Evolutionary conservation across 805 yeast species (phyloP).

Genomic region (Metschnikowia bowlesiae): DNA sequence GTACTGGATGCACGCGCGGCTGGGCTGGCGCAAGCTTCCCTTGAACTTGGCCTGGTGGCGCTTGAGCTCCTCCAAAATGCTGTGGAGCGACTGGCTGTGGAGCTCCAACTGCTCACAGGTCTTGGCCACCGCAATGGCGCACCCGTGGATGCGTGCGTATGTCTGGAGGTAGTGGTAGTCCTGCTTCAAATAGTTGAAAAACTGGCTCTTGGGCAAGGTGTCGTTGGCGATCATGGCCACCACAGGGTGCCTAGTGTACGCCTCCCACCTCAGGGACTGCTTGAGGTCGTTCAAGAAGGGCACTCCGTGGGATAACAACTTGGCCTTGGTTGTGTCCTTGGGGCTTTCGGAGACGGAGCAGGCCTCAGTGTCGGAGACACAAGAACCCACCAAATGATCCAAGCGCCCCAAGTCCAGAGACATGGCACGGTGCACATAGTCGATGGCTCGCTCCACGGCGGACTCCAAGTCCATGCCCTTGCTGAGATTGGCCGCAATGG

Average conservation of each 20-base stretch:
- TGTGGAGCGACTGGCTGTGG: conserved; percentile 47
- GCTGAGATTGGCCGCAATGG: conserved; percentile 75
- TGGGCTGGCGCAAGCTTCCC: conserved; percentile 40
- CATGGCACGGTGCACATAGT: conserved; percentile 64
- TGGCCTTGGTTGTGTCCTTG: no score
- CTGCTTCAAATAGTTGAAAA: conserved; percentile 53
- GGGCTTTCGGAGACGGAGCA: no score
- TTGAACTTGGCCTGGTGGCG: conserved; percentile 51
- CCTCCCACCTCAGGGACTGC: conserved; percentile 42
- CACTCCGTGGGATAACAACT: no score
- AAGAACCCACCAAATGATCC: conserved; percentile 47
- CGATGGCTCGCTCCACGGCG: conserved; percentile 54
- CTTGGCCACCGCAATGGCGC: conserved; percentile 62
- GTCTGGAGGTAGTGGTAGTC: conserved; percentile 68
- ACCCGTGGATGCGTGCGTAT: conserved; percentile 61
- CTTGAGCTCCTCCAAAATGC: conserved; percentile 51
- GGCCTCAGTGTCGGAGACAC: no score
- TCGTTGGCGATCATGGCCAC: conserved; percentile 50
- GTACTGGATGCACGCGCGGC: conserved; percentile 56
- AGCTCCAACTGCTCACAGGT: conserved; percentile 46
- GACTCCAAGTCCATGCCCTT: conserved; percentile 41
- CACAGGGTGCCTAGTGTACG: conserved; percentile 60
- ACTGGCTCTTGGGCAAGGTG: conserved; percentile 44
- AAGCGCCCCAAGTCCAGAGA: conserved; percentile 59
- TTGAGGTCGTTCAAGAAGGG: background rate